Percentiles rank a stretch among this genome's conserved stretches.
phyloP scores from a whole-genome alignment of 495 filamentous ascomycete genomes.

The Usnea hakonensis region DNA sequence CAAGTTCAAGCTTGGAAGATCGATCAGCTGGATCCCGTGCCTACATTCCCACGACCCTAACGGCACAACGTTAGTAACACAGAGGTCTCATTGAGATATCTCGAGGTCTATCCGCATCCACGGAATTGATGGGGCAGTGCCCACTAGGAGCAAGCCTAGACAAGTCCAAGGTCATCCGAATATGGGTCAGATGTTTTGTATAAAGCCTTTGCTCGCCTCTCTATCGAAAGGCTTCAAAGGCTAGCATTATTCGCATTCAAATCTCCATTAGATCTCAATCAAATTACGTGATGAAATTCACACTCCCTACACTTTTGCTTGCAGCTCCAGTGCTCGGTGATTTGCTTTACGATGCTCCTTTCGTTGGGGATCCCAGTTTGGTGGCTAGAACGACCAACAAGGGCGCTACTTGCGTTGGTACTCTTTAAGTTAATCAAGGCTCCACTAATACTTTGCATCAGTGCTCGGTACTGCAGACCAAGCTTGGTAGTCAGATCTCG shows the following conservation, averaged over 20 bases:
- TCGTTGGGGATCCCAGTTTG: not conserved
- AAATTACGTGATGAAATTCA: not conserved
- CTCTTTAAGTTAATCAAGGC: not conserved
- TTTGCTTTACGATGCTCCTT: not conserved
- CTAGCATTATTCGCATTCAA: too few relatives aligned
- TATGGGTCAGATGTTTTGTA: not conserved
- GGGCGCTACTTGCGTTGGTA: not conserved
- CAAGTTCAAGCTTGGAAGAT: too few relatives aligned
- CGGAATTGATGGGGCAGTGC: not conserved
- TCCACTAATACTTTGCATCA: not conserved
- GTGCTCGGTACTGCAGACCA: not conserved
- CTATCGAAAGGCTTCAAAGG: not conserved
- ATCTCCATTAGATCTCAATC: too few relatives aligned
- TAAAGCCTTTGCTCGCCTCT: not conserved
- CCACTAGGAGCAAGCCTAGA: not conserved
- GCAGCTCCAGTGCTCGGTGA: not conserved
- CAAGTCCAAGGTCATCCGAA: not conserved
- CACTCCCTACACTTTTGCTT: not conserved
- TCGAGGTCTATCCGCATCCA: not conserved
- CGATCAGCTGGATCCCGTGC: too few relatives aligned
- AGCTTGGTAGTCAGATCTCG: slow-evolving; percentile 1
- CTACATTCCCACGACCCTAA: too few relatives aligned
- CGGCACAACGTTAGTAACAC: too few relatives aligned
- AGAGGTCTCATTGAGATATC: not conserved
- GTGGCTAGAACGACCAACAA: not conserved